Evolutionary conservation across 169 alveolate species (phyloP), one percentile per base, ranked within the genome.

Genomic region (Eimeria acervulina): DNA sequence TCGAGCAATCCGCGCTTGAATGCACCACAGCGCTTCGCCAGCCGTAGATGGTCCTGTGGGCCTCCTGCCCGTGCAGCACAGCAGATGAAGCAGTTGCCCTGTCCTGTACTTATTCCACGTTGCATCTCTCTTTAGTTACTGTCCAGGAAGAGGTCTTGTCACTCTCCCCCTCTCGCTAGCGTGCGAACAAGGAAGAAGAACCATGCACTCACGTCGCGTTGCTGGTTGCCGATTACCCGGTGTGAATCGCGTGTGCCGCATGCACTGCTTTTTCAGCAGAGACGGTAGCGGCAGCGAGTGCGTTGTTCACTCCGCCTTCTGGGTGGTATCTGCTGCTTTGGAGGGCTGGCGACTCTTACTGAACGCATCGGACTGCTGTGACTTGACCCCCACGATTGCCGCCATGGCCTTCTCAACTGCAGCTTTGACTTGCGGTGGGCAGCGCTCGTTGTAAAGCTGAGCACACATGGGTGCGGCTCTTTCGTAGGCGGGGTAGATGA

Each of bases 301-400:
- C 52, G 47, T 44, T 33, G 40, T n/a, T 44, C 72, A 87, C 51
- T 87, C 93, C 38, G 93, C 78, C 61, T 87, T 87, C 17, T 42
- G 63, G 93, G 93, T 61, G 93, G 61, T 38, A 42, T 87, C 93
- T 33, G 63, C 63, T 55, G 93, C 6, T 52, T 61, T 87, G 26
- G 93, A 87, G 63, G 93, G 93, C 93, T 87, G 93, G 47, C 93
- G 93, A 83, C 93, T 87, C 42, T 26, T 87, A 63, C 61, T 87
- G 81, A 87, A 87, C n/a, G 78, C 93, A 33, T 87, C 93, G 3
- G 93, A 87, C 59, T 87, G 93, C 66, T 61, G 93, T 6, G 81
- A 36, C 4, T 44, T 19, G 40, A 7, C 33, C 31, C 55, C 78
- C 52, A 31, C 33, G 80, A 87, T 38, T 19, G 93, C 63, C 19